Base-by-base conservation (phyloP, 2,329 filamentous ascomycete species). In the Monosporascus ibericus region DNA sequence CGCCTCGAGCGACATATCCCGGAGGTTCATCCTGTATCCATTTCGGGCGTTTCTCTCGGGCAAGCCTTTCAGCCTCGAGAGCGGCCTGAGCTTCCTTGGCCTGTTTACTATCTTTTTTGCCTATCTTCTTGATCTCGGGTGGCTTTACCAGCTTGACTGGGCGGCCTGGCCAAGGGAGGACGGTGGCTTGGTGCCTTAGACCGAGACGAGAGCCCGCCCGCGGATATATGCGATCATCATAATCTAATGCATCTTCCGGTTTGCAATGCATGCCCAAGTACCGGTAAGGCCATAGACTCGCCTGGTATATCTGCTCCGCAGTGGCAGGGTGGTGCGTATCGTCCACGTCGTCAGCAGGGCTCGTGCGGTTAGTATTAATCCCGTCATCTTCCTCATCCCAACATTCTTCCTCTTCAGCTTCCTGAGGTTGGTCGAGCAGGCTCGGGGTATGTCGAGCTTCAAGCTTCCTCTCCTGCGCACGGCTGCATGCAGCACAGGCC, bases 211-310 rank as follows among this genome's bases (percentile, higher is more conserved):
- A 97, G 66, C 92, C 95, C 17, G 94, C 92, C 59, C 94, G 87
- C 8, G 94, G 94, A 66, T 97, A 97, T 59, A 99, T 97, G 58
- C 94, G 86, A 69, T 99, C 94, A 65, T 99, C 94, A 66, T 96
- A 95, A 68, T 99, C 94, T 30, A 99, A 76, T 0, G 90, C 94
- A 72, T 99, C 94, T 69, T 97, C 92, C 1, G 94, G 88, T 60
- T 91, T 88, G 71, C 92, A 96, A 71, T 99, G 94, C 60, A 96
- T 91, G 38, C 94, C 94, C 6, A 99, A 75, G 69, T 99, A 99
- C 55, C 94, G 84, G 75, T 94, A 97, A 2, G 91, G 92, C 94
- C 94, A 99, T 64, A 96, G 82, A 63, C 90, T 94, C 34, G 92
- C 91, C 61, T 96, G 88, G 53, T 94, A 90, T 53, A 92, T 87